Percentiles rank a stretch among this genome's conserved stretches.
Conservation (phyloP, 108 stramenopile genomes). For the Phaeodactylum tricornutum region DNA sequence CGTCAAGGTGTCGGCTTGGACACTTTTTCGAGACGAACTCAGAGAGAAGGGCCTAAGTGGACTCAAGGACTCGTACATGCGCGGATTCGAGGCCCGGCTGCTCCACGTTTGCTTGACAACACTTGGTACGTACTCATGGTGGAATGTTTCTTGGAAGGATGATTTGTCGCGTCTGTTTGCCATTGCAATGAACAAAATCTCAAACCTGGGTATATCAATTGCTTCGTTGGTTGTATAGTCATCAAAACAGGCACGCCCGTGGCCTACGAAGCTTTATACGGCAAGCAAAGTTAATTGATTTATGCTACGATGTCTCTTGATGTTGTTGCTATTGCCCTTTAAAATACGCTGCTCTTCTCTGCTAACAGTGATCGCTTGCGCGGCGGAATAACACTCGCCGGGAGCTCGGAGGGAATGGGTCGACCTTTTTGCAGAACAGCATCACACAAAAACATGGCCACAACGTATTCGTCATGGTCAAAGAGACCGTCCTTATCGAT, state of each 20-base stretch:
- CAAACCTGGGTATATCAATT: conserved; percentile 1
- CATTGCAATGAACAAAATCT: conserved; percentile 1
- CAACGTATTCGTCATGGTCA: conserved; percentile 85
- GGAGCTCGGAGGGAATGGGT: conserved; percentile 71
- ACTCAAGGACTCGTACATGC: conserved; percentile 16
- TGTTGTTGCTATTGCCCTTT: not conserved
- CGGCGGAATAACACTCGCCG: conserved; percentile 61
- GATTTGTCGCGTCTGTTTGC: too few species aligned
- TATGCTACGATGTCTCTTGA: not conserved
- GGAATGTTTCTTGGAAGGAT: not conserved
- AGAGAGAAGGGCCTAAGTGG: conserved; percentile 20
- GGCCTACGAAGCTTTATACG: conserved; percentile 7
- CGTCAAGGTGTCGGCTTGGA: conserved; percentile 17
- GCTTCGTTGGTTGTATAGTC: conserved; percentile 1
- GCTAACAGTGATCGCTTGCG: conserved; percentile 33
- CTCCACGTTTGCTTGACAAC: conserved; percentile 33
- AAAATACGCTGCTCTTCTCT: not conserved
- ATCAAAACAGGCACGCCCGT: conserved; percentile 32
- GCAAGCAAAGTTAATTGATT: too few species aligned
- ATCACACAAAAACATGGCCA: conserved; percentile 89
- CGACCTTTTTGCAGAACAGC: conserved; percentile 80
- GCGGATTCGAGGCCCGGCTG: conserved; percentile 24
- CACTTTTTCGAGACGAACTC: conserved; percentile 15
- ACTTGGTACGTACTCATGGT: not conserved
- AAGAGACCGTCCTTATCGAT: conserved; percentile 89